phyloP scores from a whole-genome alignment of 306 rosid genomes.

The Quercus agrifolia region DNA sequence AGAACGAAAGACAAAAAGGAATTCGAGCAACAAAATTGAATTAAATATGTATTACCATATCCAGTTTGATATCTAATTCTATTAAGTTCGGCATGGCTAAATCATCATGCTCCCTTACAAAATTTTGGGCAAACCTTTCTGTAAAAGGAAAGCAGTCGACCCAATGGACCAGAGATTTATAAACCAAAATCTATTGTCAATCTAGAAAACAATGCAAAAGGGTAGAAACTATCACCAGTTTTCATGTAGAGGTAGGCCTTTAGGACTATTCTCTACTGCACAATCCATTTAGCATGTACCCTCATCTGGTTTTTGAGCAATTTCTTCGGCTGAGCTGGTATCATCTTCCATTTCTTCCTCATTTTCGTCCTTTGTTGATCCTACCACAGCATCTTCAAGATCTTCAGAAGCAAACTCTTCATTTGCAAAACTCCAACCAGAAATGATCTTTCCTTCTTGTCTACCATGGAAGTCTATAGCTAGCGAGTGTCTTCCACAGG shows the following conservation, averaged over 20 bases:
- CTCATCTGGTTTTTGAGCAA: slow-evolving; percentile 10
- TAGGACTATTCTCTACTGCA: slow-evolving; percentile 10
- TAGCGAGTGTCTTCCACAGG: slow-evolving; percentile 11
- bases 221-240: slow-evolving; percentile 16
- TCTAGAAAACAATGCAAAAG: not conserved
- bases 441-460: slow-evolving; percentile 31
- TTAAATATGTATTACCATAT: not conserved
- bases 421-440: slow-evolving; percentile 32
- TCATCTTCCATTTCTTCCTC: slow-evolving; percentile 37
- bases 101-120: slow-evolving; percentile 31
- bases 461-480: slow-evolving; percentile 7
- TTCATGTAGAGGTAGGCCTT: slow-evolving; percentile 12
- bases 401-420: slow-evolving; percentile 36
- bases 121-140: slow-evolving; percentile 26
- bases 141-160: slow-evolving; percentile 9
- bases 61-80: not conserved
- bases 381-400: slow-evolving; percentile 27
- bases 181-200: not conserved
- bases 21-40: not conserved
- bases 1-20: not conserved
- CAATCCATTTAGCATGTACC: slow-evolving; percentile 10
- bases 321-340: slow-evolving; percentile 35
- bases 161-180: slow-evolving; percentile 21
- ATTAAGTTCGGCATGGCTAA: not conserved
- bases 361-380: slow-evolving; percentile 39